phyloP scores from a whole-genome alignment of 129 eudicot genomes.

The Artemisia tridentata region DNA sequence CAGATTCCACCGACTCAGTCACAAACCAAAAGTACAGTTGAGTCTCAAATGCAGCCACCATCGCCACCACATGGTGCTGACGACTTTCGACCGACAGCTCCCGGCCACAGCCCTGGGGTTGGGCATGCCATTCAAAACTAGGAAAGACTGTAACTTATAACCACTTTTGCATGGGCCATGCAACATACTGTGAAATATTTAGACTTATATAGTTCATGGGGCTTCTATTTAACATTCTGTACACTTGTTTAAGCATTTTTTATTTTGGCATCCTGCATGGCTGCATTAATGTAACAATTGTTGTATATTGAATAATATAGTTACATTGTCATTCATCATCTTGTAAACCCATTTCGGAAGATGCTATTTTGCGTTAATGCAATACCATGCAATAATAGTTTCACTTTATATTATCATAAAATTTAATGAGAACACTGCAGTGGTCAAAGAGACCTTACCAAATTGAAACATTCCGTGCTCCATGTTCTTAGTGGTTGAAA shows the following conservation, averaged over 20 bases:
- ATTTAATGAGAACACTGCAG: not conserved
- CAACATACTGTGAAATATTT: slow-evolving; percentile 9
- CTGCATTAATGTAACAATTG: not conserved
- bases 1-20: slow-evolving; percentile 34
- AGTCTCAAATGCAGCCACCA: slow-evolving; percentile 21
- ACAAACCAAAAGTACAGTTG: slow-evolving; percentile 7
- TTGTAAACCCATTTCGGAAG: not conserved
- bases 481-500: slow-evolving; percentile 9
- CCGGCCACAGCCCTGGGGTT: slow-evolving; percentile 80
- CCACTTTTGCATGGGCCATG: slow-evolving; percentile 13
- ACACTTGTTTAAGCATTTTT: not conserved
- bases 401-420: not conserved
- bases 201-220: not conserved
- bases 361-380: slow-evolving; percentile 5
- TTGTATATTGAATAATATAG: not conserved
- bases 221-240: not conserved
- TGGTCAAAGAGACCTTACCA: slow-evolving; percentile 18
- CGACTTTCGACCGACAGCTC: slow-evolving; percentile 68
- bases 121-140: slow-evolving; percentile 58
- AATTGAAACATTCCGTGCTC: not conserved
- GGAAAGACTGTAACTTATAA: too few relatives aligned
- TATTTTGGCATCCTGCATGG: not conserved
- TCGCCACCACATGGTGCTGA: slow-evolving; percentile 47
- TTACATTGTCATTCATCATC: slow-evolving; percentile 6
- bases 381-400: slow-evolving; percentile 2